Evolutionary conservation across 2,329 filamentous ascomycete species (phyloP).

Genomic region (Ilyonectria destructans): DNA sequence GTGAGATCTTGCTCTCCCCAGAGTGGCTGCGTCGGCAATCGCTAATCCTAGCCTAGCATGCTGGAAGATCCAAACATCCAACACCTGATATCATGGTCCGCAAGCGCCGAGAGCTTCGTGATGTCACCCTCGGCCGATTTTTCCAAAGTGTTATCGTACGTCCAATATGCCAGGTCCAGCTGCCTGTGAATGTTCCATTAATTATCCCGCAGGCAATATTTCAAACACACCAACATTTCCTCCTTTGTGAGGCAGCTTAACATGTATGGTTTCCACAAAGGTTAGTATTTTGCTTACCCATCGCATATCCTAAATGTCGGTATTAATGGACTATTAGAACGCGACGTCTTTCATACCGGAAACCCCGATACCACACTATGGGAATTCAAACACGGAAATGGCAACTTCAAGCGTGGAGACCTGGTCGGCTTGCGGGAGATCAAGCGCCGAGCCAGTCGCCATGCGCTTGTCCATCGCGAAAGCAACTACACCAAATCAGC

Average conservation of each 20-base stretch:
- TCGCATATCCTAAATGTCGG: not conserved
- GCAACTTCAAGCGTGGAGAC: slow-evolving; percentile 96
- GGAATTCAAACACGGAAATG: slow-evolving; percentile 99
- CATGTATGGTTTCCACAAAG: slow-evolving; percentile 99
- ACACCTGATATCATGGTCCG: slow-evolving; percentile 97
- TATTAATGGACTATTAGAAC: slow-evolving; percentile 72
- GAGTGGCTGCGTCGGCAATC: slow-evolving; percentile 2
- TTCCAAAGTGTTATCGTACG: slow-evolving; percentile 96
- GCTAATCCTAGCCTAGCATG: slow-evolving; percentile 78
- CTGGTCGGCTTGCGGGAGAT: slow-evolving; percentile 93
- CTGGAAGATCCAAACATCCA: slow-evolving; percentile 94
- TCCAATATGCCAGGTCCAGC: slow-evolving; percentile 47
- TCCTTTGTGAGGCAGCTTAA: slow-evolving; percentile 98
- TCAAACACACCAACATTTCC: slow-evolving; percentile 99
- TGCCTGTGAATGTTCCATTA: slow-evolving; percentile 16
- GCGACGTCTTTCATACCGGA: slow-evolving; percentile 97
- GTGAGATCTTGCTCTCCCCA: slow-evolving; percentile 68
- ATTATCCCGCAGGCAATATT: slow-evolving; percentile 84
- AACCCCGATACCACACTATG: slow-evolving; percentile 94
- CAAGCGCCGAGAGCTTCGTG: slow-evolving; percentile 95
- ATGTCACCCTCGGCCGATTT: slow-evolving; percentile 99
- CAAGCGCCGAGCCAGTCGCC: slow-evolving; percentile 92
- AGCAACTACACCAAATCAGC: slow-evolving; percentile 85
- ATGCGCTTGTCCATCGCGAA: slow-evolving; percentile 93
- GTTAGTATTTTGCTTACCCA: slow-evolving; percentile 62